Conservation (phyloP, 1,284 basidiomycete genomes). For the Cryptococcus sp. region DNA sequence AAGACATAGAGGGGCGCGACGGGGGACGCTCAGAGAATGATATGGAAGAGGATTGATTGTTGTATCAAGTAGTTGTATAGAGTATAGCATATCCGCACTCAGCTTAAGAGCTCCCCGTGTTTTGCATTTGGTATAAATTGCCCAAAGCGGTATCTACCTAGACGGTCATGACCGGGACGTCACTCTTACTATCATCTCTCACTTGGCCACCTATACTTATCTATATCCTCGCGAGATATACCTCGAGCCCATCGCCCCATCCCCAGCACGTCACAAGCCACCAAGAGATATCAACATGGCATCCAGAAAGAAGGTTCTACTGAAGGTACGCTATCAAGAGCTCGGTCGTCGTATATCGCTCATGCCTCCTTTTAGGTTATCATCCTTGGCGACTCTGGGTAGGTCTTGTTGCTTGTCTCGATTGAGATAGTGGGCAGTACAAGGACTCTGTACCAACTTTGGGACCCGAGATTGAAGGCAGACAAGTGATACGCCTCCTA, state of each 20-base stretch:
- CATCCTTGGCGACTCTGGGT: slow-evolving; percentile 97
- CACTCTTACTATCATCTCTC: background rate
- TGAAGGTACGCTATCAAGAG: slow-evolving; percentile 65
- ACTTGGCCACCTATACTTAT: background rate
- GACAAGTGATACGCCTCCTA: too few relatives aligned
- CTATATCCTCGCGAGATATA: background rate
- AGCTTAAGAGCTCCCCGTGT: background rate
- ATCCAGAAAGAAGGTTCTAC: slow-evolving; percentile 68
- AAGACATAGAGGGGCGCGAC: slow-evolving; percentile 6
- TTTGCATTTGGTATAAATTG: background rate
- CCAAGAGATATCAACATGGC: slow-evolving; percentile 46
- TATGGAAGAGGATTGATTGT: slow-evolving; percentile 29
- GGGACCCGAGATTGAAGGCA: too few relatives aligned
- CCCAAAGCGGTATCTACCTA: background rate
- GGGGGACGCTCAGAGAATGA: slow-evolving; percentile 4
- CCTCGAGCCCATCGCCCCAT: background rate
- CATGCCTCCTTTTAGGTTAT: slow-evolving; percentile 66
- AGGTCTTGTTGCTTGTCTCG: slow-evolving; percentile 42
- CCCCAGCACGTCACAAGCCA: slow-evolving; percentile 47
- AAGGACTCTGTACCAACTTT: too few relatives aligned
- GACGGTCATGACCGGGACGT: background rate
- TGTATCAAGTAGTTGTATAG: background rate
- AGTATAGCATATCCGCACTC: background rate
- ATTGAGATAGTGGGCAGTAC: too few relatives aligned
- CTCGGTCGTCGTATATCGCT: background rate